phyloP scores from a whole-genome alignment of 2,329 filamentous ascomycete species.

The Alternaria brassicae region DNA sequence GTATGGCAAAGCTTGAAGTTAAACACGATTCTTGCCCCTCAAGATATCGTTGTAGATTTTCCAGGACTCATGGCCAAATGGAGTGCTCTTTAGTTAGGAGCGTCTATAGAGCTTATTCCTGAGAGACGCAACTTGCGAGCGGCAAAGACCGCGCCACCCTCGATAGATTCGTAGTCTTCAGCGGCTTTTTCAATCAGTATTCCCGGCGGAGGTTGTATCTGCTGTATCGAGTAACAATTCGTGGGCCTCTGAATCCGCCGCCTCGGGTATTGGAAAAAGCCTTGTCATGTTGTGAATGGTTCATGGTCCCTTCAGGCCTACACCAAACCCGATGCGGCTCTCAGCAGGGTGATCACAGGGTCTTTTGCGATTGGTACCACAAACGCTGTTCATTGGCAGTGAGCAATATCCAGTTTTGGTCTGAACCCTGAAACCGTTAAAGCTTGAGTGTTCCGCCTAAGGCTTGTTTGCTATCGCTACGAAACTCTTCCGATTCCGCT shows the following conservation, averaged over 20 bases:
- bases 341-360: slow-evolving; percentile 16
- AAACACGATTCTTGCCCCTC: neutral
- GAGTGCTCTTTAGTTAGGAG: neutral
- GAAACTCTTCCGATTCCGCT: neutral
- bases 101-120: neutral
- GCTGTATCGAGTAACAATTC: slow-evolving; percentile 5
- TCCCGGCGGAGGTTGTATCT: slow-evolving; percentile 6
- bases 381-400: neutral
- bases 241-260: neutral
- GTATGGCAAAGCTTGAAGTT: slow-evolving; percentile 23
- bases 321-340: slow-evolving; percentile 3
- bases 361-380: slow-evolving; percentile 5
- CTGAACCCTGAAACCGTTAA: slow-evolving; percentile 3
- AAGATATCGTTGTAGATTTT: neutral
- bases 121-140: neutral
- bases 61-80: neutral
- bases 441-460: neutral
- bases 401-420: neutral
- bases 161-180: neutral
- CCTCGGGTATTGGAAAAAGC: neutral
- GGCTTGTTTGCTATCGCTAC: neutral
- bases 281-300: slow-evolving; percentile 10
- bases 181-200: neutral
- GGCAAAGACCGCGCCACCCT: neutral
- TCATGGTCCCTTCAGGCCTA: neutral